A percentile compares a stretch with the other conserved stretches of the same genome.
Conservation (phyloP, 306 rosid species). For the Sophora flavescens region DNA sequence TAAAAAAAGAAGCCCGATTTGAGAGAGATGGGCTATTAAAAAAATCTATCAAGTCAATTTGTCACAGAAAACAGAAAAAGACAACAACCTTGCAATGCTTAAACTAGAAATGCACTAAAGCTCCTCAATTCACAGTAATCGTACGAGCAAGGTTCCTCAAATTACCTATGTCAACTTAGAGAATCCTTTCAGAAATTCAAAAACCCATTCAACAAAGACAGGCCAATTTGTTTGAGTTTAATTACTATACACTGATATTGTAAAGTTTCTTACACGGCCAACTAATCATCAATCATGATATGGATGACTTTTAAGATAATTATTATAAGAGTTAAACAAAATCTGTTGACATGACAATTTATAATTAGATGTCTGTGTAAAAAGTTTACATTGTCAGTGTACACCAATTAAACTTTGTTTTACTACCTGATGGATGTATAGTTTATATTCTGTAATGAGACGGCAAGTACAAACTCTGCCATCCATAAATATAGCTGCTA, state of each 20-base stretch:
- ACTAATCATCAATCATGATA: no score
- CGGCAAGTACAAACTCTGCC: slow-evolving; percentile 2
- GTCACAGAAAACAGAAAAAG: neutral
- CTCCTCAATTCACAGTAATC: slow-evolving; percentile 20
- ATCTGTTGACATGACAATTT: no score
- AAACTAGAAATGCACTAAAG: slow-evolving; percentile 23
- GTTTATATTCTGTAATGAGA: neutral
- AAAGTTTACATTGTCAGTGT: no score
- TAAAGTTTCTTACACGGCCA: no score
- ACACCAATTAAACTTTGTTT: no score
- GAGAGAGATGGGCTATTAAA: neutral
- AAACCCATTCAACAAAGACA: no score
- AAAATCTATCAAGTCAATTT: slow-evolving; percentile 40
- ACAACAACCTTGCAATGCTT: slow-evolving; percentile 13
- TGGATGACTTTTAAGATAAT: no score
- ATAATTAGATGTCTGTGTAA: no score
- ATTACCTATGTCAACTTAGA: neutral
- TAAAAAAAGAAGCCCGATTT: neutral
- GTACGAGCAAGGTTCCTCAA: slow-evolving; percentile 13
- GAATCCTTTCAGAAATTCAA: neutral
- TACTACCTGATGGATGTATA: no score
- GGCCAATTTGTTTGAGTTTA: no score
- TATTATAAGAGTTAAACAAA: no score
- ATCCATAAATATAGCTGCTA: slow-evolving; percentile 5
- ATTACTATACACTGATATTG: no score